These are phyloP conservation scores for Porodaedalea pini DNA, from an alignment of 1,284 basidiomycete species.

Conservation along the genomic window DNA sequence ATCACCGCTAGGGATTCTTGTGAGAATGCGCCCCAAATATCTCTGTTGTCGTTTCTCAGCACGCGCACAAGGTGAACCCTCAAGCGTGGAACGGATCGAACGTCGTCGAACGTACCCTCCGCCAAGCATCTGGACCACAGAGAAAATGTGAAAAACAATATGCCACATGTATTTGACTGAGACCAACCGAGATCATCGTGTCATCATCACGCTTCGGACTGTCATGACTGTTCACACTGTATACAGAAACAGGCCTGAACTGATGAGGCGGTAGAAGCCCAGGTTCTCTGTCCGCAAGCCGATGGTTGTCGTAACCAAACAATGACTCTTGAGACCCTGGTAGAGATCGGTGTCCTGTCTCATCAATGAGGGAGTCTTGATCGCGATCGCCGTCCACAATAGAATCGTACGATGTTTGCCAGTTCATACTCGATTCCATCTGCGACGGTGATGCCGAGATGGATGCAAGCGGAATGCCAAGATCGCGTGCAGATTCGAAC, in stretches of 20 bases:
- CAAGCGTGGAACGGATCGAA: slow-evolving; percentile 62
- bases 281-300: slow-evolving; percentile 27
- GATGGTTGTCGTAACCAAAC: slow-evolving; percentile 52
- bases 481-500: slow-evolving; percentile 66
- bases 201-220: slow-evolving; percentile 64
- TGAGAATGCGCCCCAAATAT: slow-evolving; percentile 27
- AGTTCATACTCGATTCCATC: slow-evolving; percentile 35
- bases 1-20: slow-evolving; percentile 29
- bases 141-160: neutral
- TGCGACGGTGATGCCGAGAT: slow-evolving; percentile 68
- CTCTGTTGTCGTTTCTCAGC: slow-evolving; percentile 58
- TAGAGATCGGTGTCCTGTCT: slow-evolving; percentile 49
- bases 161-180: neutral
- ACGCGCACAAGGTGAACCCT: slow-evolving; percentile 65
- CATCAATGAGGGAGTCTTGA: slow-evolving; percentile 66
- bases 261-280: slow-evolving; percentile 38
- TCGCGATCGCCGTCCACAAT: slow-evolving; percentile 50
- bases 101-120: slow-evolving; percentile 67
- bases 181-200: slow-evolving; percentile 72
- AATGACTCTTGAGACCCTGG: slow-evolving; percentile 54
- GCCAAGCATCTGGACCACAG: slow-evolving; percentile 59
- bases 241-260: slow-evolving; percentile 61
- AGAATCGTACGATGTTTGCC: slow-evolving; percentile 53
- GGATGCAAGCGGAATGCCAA: slow-evolving; percentile 54
- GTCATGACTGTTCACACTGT: slow-evolving; percentile 50